Conservation (phyloP, 2,329 filamentous ascomycete species). For the Cladophialophora psammophila region DNA sequence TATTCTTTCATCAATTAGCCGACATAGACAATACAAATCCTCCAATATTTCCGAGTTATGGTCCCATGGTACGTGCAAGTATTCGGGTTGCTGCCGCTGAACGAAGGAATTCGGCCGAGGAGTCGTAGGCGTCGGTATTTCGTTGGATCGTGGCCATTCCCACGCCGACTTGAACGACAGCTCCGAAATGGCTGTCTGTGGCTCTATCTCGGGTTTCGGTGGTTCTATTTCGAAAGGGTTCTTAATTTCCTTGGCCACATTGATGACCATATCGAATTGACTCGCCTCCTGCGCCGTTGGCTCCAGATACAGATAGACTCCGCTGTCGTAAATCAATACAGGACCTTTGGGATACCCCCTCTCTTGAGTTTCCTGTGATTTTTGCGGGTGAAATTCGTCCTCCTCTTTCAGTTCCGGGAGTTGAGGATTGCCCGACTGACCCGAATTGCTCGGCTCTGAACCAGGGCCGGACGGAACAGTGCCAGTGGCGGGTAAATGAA, state of each 20-base stretch:
- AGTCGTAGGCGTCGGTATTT: constrained; percentile 39
- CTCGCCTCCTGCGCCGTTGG: constrained; percentile 66
- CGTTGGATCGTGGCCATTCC: constrained; percentile 49
- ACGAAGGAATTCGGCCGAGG: constrained; percentile 30
- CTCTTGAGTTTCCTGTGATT: constrained; percentile 68
- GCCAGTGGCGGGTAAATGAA: constrained; percentile 38
- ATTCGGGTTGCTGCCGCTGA: constrained; percentile 59
- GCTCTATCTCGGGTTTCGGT: constrained; percentile 48
- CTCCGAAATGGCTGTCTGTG: constrained; percentile 55
- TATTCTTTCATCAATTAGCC: constrained; percentile 67
- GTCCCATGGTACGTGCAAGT: constrained; percentile 71
- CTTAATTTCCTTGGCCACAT: constrained; percentile 70
- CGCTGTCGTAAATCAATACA: constrained; percentile 68
- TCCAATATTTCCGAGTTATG: constrained; percentile 73
- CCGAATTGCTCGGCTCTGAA: constrained; percentile 38
- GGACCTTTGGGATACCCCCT: constrained; percentile 70
- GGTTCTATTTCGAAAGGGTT: constrained; percentile 61
- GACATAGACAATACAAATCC: constrained; percentile 66
- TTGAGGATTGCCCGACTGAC: constrained; percentile 41
- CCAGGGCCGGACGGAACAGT: constrained; percentile 30
- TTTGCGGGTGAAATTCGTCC: constrained; percentile 54
- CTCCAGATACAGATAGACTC: constrained; percentile 69
- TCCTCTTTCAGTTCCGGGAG: constrained; percentile 61
- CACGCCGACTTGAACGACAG: constrained; percentile 59
- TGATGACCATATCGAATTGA: constrained; percentile 68